These are phyloP conservation scores for Pichia paraexigua DNA, from an alignment of 805 yeast species.

Conservation along the genomic window DNA sequence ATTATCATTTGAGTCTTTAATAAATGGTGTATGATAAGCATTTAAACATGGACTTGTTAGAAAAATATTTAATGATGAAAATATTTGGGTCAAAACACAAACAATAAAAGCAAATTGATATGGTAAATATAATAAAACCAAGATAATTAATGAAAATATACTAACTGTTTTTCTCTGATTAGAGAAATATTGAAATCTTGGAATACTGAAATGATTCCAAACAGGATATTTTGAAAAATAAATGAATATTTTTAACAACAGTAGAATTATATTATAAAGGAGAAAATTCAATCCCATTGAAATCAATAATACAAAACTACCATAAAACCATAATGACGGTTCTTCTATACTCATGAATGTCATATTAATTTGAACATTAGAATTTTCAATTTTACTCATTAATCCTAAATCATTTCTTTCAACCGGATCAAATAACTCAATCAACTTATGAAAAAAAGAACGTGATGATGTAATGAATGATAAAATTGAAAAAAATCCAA, in stretches of 20 bases:
- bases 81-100: slow-evolving; percentile 47
- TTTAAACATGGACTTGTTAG: slow-evolving; percentile 1
- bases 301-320: slow-evolving; percentile 44
- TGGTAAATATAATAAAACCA: slow-evolving; percentile 49
- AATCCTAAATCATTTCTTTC: slow-evolving; percentile 39
- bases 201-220: slow-evolving; percentile 3
- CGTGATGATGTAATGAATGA: slow-evolving; percentile 35
- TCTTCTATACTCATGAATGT: slow-evolving; percentile 65
- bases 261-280: slow-evolving; percentile 26
- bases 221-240: neutral
- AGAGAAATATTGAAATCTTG: slow-evolving; percentile 15
- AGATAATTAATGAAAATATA: slow-evolving; percentile 8
- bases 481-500: slow-evolving; percentile 27
- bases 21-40: slow-evolving; percentile 2
- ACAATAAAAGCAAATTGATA: slow-evolving; percentile 71
- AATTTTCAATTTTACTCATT: slow-evolving; percentile 31
- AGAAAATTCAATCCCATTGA: slow-evolving; percentile 37
- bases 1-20: neutral
- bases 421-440: slow-evolving; percentile 41
- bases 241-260: neutral
- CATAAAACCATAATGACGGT: slow-evolving; percentile 44
- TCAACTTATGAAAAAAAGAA: slow-evolving; percentile 27
- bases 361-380: slow-evolving; percentile 39
- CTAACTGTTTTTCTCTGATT: slow-evolving; percentile 12
- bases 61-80: slow-evolving; percentile 4